A percentile compares a stretch with the other conserved stretches of the same genome.
Conservation (phyloP, 495 filamentous ascomycete genomes). For the Evernia prunastri region DNA sequence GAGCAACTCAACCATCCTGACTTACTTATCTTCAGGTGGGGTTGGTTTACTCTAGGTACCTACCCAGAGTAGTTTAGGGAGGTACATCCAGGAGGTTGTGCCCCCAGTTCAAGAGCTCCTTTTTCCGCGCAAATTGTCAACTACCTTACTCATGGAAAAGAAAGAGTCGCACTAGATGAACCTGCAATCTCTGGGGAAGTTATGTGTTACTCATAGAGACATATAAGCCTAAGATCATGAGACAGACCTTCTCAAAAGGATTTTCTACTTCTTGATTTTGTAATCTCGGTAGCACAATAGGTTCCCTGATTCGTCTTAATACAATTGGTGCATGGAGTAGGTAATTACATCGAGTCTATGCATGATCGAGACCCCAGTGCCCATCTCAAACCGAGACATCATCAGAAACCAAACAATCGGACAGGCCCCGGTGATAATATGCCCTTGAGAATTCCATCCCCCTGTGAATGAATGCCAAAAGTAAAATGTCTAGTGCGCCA, state of each 20-base stretch:
- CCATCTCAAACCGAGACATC: not conserved
- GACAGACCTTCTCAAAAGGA: not conserved
- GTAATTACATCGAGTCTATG: not conserved
- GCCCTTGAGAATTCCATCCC: not conserved
- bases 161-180: not conserved
- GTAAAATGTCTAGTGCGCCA: slow-evolving; percentile 10
- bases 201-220: not conserved
- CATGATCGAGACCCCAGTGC: not conserved
- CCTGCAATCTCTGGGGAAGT: too few relatives aligned
- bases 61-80: too few relatives aligned
- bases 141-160: not conserved
- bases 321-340: not conserved
- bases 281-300: not conserved
- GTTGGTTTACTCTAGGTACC: not conserved
- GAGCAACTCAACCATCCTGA: too few relatives aligned
- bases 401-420: not conserved
- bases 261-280: not conserved
- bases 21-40: not conserved
- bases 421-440: not conserved
- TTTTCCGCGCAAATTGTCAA: not conserved
- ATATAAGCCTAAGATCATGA: not conserved
- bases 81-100: too few relatives aligned
- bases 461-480: not conserved
- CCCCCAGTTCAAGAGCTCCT: too few relatives aligned
- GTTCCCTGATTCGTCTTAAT: not conserved